Conservation (phyloP, 495 filamentous ascomycete species). For the Penicillium longicatenatum region DNA sequence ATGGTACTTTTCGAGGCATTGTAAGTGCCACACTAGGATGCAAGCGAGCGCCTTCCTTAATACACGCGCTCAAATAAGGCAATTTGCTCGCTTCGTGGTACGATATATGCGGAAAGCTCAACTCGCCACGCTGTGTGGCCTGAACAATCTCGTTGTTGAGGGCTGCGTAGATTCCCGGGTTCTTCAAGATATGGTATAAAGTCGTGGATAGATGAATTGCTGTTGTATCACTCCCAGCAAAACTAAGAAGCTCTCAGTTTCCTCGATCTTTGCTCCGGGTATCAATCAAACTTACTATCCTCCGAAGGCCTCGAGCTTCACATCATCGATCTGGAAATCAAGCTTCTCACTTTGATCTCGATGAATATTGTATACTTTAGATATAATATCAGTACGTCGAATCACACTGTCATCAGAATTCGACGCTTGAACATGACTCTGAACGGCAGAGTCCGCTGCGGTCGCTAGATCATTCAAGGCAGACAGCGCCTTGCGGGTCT, state of each 20-base stretch:
- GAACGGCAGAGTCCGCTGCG: neutral
- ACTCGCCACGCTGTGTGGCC: slow-evolving; percentile 18
- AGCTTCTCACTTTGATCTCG: slow-evolving; percentile 12
- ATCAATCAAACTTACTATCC: slow-evolving; percentile 17
- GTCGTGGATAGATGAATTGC: slow-evolving; percentile 46
- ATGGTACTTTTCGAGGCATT: slow-evolving; percentile 25
- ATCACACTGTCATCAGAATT: slow-evolving; percentile 4
- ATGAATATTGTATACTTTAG: slow-evolving; percentile 4
- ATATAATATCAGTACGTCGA: slow-evolving; percentile 21
- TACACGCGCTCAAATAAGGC: slow-evolving; percentile 43
- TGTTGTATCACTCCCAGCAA: slow-evolving; percentile 54
- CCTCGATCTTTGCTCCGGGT: neutral
- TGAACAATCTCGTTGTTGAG: slow-evolving; percentile 55
- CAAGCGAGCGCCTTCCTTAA: slow-evolving; percentile 34
- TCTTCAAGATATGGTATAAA: slow-evolving; percentile 55
- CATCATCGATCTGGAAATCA: slow-evolving; percentile 22
- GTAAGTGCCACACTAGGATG: slow-evolving; percentile 24
- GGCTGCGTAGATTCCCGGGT: slow-evolving; percentile 46
- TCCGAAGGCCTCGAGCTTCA: slow-evolving; percentile 22
- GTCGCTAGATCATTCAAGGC: slow-evolving; percentile 2
- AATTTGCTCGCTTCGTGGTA: slow-evolving; percentile 36
- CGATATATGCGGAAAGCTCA: slow-evolving; percentile 11
- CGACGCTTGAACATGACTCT: neutral
- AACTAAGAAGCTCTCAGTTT: slow-evolving; percentile 19
- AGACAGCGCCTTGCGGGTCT: slow-evolving; percentile 14